Base-by-base conservation (phyloP, 345 rosid genomes). In the Melaleuca alternifolia region DNA sequence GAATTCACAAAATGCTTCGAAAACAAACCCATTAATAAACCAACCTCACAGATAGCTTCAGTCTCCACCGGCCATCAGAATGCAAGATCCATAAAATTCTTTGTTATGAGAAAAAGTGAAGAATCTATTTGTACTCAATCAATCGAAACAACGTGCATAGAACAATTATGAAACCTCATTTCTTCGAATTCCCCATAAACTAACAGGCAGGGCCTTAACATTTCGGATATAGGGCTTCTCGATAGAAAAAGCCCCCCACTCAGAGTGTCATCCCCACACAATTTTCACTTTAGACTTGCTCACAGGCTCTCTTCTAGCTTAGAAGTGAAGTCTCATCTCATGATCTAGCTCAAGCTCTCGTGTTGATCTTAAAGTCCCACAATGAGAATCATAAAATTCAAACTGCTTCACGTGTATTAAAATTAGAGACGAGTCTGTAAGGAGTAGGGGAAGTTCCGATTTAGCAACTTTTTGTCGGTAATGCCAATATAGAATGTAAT, bases 111-210 rank as follows among this genome's bases (percentile, higher is more conserved):
- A 24, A 56, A 56, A 56, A 56, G 10, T 5, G 30, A 3, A 26
- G 65, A 57, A 57, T 11, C 14, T n/a, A 59, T n/a, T 59, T n/a
- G 16, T 28, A n/a, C 0, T 1, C 6, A 12, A 5, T 59, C 1
- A n/a, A 0, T n/a, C 0, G 0, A 59, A 12, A 59, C 16, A 2
- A n/a, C 0, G 0, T 6, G 9, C 33, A n/a, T 59, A 13, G 3
- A 59, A 59, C n/a, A 54, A 33, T 57, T 13, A 26, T 15, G 30
- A 11, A 26, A n/a, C 24, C 57, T 54, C 57, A 20, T 54, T 4
- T 20, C 10, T 20, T 54, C 10, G 24, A 54, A 54, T 14, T 54
- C n/a, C 57, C 24, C 57, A 56, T 10, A 56, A 4, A 26, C 26
- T 57, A 6, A 57, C 0, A 26, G 15, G 30, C 3, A 11, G 7